Base-by-base conservation (phyloP, 2,329 filamentous ascomycete genomes). In the Aureobasidium sp. region DNA sequence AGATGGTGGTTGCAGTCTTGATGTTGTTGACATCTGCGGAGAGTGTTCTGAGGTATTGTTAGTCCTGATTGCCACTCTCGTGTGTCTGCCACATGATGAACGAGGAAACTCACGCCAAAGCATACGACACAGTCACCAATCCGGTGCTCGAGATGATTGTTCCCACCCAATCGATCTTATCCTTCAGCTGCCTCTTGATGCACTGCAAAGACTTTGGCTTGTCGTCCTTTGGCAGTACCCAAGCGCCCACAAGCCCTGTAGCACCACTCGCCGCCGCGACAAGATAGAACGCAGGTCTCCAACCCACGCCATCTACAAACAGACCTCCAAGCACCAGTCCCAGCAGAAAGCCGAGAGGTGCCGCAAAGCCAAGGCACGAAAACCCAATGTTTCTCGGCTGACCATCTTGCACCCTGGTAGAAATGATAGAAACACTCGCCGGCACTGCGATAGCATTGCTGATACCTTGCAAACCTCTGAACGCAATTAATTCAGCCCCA, bases 111-210 rank as follows among this genome's bases (percentile, higher is more conserved):
- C 27, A 75, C 32, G 61, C 64, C 37, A 63, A 49, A 34, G 62
- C 62, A 67, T 83, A 83, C 3, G 77, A 80, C 3, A 83, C 71
- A 62, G 82, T 70, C 0, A 76, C 81, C 25, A 83, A 68, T 27
- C 74, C 77, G 1, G 75, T 70, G 64, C 75, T 78, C 4, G 76
- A 77, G 29, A 83, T 71, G 0, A 72, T 30, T 5, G 78, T 78
- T 0, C 81, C 81, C 34, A 81, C 67, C 81, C 81, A 84, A 63
- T 84, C 81, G 52, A 84, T 79, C 3, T 82, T 78, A 0, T 65
- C 71, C 32, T 64, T 67, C 30, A 79, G 64, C 45, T 67, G 63
- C 9, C 60, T 27, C 63, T 66, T 69, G 29, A 42, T 66, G 25
- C 63, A 41, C 7, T 62, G 39, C 67, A 67, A 69, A 1, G 73